Evolutionary conservation across 306 rosid species (phyloP), one percentile per base, ranked within the genome.

Genomic region (Prunus padus): DNA sequence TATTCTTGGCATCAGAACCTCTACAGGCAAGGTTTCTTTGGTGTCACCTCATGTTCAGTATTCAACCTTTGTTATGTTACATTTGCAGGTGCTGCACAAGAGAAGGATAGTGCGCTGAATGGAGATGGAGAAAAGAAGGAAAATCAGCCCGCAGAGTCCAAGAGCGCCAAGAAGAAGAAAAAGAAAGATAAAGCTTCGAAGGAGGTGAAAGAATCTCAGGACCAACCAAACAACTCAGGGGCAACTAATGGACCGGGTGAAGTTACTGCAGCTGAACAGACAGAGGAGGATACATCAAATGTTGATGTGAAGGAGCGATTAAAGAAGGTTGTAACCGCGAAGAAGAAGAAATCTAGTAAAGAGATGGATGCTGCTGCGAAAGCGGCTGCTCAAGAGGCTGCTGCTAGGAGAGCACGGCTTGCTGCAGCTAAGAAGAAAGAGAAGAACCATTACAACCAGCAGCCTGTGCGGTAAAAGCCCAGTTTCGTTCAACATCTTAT

Each of bases 351-450:
- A 83, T 89, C 92, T 20, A 80, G 78, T 65, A 95, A 90, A 84
- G 96, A 92, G 84, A 80, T 92, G 92, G 99, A 90, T 79, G 88
- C 81, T 76, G 90, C 96, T 50, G 92, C 93, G 45, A 84, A 81
- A 86, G 97, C 96, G 79, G 98, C 98, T 33, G 87, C 97, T 61
- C 90, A 88, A 56, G 97, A 95, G 84, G 97, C 98, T 54, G 97
- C 91, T 25, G 96, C 93, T 30, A 89, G 99, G 90, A 82, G 63
- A 9, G 98, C 98, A 63, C 89, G 51, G 82, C 96, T 92, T 51
- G 97, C 93, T 59, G 96, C 97, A 0, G 93, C 97, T 0, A 95
- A 95, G 88, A 95, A 95, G 88, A 95, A 90, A 73, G 97, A 92
- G 86, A 95, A 95, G 89, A 89, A 67, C 81, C 99, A 95, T 84